A percentile compares a stretch with the other conserved stretches of the same genome.
Evolutionary conservation across 164 flowering plant genomes (phyloP).

Genomic region (Kingdonia uniflora): DNA sequence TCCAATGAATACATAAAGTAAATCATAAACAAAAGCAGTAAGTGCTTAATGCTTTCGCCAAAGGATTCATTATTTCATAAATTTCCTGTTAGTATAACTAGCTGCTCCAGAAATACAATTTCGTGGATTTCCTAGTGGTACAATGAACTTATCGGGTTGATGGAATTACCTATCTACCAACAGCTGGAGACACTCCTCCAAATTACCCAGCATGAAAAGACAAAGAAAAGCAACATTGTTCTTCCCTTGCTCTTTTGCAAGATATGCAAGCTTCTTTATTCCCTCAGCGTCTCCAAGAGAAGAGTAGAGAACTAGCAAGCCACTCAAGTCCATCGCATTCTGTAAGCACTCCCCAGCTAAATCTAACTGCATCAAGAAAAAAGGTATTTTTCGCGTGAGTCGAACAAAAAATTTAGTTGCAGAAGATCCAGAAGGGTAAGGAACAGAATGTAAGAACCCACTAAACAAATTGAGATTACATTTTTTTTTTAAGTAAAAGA

Average conservation of each 20-base stretch:
- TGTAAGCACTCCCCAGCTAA: slow-evolving; percentile 90
- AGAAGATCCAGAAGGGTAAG: neutral
- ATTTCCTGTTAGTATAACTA: no score
- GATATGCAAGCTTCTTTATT: slow-evolving; percentile 58
- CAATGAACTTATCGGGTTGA: neutral
- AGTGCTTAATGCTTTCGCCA: no score
- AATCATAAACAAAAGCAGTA: no score
- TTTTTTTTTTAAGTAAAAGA: no score
- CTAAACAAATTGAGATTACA: no score
- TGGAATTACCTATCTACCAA: slow-evolving; percentile 75
- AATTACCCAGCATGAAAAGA: slow-evolving; percentile 79
- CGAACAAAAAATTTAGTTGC: neutral
- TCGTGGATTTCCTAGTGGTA: neutral
- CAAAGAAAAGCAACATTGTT: slow-evolving; percentile 94
- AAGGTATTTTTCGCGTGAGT: slow-evolving; percentile 3
- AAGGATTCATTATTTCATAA: no score
- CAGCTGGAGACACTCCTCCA: slow-evolving; percentile 92
- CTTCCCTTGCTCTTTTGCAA: slow-evolving; percentile 92
- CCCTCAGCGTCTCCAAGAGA: slow-evolving; percentile 94
- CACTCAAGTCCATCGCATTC: slow-evolving; percentile 90
- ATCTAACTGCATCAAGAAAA: slow-evolving; percentile 56
- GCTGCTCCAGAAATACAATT: no score
- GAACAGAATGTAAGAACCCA: neutral
- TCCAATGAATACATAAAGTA: no score
- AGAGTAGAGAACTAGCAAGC: slow-evolving; percentile 83